A percentile compares a stretch with the other conserved stretches of the same genome.
phyloP scores from a whole-genome alignment of 2,329 filamentous ascomycete species.

The Blastomyces silverae region DNA sequence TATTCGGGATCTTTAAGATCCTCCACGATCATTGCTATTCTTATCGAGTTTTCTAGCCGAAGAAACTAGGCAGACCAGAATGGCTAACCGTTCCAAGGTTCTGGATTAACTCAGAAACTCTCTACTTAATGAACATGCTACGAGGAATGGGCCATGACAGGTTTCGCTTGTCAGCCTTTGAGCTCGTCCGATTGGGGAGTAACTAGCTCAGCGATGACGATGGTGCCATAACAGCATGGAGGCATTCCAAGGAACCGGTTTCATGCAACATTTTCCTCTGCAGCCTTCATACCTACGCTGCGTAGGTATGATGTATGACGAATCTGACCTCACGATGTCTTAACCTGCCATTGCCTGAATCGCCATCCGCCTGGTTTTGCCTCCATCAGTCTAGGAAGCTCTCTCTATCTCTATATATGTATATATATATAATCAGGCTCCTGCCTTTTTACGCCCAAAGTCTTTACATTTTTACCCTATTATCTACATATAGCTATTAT shows the following conservation, averaged over 20 bases:
- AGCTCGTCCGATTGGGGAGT: neutral
- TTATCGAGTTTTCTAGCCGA: neutral
- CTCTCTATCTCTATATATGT: neutral
- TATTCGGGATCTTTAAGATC: neutral
- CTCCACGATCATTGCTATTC: neutral
- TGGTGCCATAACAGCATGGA: neutral
- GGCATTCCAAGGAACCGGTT: slow-evolving; percentile 7
- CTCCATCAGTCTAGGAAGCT: neutral
- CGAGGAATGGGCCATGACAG: neutral
- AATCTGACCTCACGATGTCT: slow-evolving; percentile 1
- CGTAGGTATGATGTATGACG: neutral
- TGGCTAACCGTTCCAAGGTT: slow-evolving; percentile 12
- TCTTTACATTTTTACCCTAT: neutral
- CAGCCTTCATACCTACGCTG: neutral
- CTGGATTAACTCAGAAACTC: neutral
- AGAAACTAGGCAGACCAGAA: too few relatives aligned
- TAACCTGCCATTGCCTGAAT: neutral
- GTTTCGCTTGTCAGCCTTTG: too few relatives aligned
- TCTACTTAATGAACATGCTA: neutral
- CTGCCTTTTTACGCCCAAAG: neutral
- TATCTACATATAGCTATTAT: neutral
- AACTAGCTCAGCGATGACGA: slow-evolving; percentile 10
- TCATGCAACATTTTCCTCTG: neutral
- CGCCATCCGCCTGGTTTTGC: neutral
- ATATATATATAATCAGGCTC: neutral